Evolutionary conservation across 768 basidiomycete species (phyloP).

Genomic region (Boletales sp.): DNA sequence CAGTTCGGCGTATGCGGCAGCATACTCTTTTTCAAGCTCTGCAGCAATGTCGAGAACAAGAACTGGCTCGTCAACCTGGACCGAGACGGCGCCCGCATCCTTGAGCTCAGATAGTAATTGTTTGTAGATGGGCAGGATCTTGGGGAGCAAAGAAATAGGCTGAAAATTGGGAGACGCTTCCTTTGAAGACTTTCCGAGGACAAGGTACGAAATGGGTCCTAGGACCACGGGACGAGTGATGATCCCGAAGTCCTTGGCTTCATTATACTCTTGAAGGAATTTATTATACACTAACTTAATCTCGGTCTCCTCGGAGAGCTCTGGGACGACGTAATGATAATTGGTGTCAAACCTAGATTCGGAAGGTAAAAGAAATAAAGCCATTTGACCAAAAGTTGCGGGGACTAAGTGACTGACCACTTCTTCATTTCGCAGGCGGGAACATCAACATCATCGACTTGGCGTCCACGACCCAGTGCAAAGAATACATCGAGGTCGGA

Average conservation of each 20-base stretch:
- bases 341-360: slow-evolving; percentile 88
- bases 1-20: slow-evolving; percentile 77
- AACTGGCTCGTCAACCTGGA: slow-evolving; percentile 96
- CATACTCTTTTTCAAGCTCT: slow-evolving; percentile 73
- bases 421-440: slow-evolving; percentile 99
- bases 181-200: slow-evolving; percentile 87
- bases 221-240: slow-evolving; percentile 92
- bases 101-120: slow-evolving; percentile 88
- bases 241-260: slow-evolving; percentile 88
- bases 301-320: slow-evolving; percentile 83
- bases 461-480: slow-evolving; percentile 98
- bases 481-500: slow-evolving; percentile 95
- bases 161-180: slow-evolving; percentile 81
- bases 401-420: slow-evolving; percentile 57
- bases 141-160: slow-evolving; percentile 85
- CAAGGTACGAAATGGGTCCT: slow-evolving; percentile 93
- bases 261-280: slow-evolving; percentile 88
- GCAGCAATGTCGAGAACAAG: slow-evolving; percentile 88
- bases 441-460: slow-evolving; percentile 91
- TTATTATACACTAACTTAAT: slow-evolving; percentile 98
- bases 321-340: slow-evolving; percentile 98
- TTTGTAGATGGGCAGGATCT: slow-evolving; percentile 88
- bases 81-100: slow-evolving; percentile 87
- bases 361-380: slow-evolving; percentile 1
- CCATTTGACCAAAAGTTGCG: neutral